Evolutionary conservation across 441 rosid genomes (phyloP).

Genomic region (Corymbia calophylla): DNA sequence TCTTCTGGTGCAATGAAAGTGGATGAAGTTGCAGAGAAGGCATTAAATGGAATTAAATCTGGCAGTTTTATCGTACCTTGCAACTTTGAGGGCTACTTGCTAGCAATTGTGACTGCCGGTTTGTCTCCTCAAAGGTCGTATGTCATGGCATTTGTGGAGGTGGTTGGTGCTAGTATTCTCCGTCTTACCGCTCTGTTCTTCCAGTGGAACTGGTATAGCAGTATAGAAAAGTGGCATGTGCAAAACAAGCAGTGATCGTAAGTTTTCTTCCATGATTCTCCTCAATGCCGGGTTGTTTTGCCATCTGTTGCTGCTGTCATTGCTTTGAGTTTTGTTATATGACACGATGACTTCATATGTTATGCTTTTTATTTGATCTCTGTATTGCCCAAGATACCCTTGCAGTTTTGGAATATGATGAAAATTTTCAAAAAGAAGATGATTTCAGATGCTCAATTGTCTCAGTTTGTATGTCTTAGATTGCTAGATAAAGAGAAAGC

Average conservation of each 20-base stretch:
- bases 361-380: background rate
- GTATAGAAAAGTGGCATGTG: constrained; percentile 57
- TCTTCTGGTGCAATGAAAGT: constrained; percentile 75
- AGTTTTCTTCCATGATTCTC: background rate
- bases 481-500: background rate
- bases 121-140: constrained; percentile 81
- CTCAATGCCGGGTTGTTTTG: background rate
- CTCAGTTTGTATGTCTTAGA: background rate
- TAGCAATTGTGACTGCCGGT: constrained; percentile 72
- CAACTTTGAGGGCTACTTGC: constrained; percentile 64
- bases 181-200: constrained; percentile 54
- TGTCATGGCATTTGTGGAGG: constrained; percentile 78
- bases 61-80: constrained; percentile 67
- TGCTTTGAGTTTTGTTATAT: background rate
- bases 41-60: constrained; percentile 66
- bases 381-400: background rate
- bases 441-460: background rate
- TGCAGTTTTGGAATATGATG: background rate
- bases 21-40: constrained; percentile 67
- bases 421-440: background rate
- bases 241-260: constrained; percentile 24
- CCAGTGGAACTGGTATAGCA: constrained; percentile 84
- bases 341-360: background rate
- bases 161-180: constrained; percentile 33
- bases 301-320: background rate